Evolutionary conservation across 2,329 filamentous ascomycete genomes (phyloP).

Genomic region (Paraphoma sp.): DNA sequence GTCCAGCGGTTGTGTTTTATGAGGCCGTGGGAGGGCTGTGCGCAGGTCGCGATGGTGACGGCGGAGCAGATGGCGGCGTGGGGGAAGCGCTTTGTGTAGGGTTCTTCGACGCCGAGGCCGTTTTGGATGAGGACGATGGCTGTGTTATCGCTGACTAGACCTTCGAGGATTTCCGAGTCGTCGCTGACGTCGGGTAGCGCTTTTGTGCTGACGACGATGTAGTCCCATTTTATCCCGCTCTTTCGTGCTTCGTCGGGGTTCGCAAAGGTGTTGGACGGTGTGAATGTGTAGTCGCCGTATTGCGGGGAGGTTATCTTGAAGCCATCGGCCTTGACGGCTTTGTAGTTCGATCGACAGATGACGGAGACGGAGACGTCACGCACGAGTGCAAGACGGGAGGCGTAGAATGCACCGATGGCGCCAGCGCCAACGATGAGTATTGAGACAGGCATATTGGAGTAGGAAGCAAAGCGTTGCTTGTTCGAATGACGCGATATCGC

Average conservation of each 20-base stretch:
- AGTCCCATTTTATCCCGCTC: conserved; percentile 63
- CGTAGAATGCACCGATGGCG: conserved; percentile 76
- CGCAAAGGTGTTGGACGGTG: conserved; percentile 67
- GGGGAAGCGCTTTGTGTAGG: conserved; percentile 69
- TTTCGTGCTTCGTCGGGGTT: conserved; percentile 63
- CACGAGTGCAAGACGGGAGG: conserved; percentile 69
- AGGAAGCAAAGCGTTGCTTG: neutral
- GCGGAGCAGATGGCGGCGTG: conserved; percentile 67
- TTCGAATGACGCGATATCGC: neutral
- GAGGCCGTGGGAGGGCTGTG: conserved; percentile 67
- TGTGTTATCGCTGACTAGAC: conserved; percentile 61
- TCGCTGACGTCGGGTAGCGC: conserved; percentile 70
- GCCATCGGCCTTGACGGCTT: conserved; percentile 65
- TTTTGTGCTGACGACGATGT: conserved; percentile 74
- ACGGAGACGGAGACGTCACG: conserved; percentile 67
- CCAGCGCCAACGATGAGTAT: conserved; percentile 74
- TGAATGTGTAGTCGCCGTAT: conserved; percentile 72
- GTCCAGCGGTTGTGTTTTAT: conserved; percentile 78
- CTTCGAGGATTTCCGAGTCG: conserved; percentile 67
- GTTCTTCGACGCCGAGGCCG: conserved; percentile 72
- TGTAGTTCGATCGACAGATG: conserved; percentile 77
- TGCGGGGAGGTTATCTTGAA: conserved; percentile 70
- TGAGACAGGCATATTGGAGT: conserved; percentile 50
- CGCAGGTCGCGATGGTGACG: conserved; percentile 73
- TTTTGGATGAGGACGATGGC: conserved; percentile 74